phyloP scores from a whole-genome alignment of 179 eudicot genomes.

The Camellia oleifera region DNA sequence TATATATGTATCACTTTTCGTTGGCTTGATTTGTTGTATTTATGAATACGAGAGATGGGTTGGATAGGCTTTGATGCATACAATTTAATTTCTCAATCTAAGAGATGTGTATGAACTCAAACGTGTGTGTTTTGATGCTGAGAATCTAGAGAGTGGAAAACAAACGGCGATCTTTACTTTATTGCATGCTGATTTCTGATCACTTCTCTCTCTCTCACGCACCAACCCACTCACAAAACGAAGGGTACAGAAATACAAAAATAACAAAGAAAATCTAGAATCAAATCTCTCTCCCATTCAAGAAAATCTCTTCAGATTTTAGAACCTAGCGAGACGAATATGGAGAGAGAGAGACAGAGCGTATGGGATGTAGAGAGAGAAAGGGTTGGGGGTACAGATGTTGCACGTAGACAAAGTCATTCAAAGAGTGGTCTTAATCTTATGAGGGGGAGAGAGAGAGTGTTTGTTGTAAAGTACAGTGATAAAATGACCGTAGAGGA shows the following conservation, averaged over 20 bases:
- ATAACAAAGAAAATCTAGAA: background rate
- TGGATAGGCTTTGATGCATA: background rate
- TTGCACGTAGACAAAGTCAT: background rate
- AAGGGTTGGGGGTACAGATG: background rate
- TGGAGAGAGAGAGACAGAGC: background rate
- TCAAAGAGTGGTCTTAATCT: background rate
- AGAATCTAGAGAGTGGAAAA: background rate
- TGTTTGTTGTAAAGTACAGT: background rate
- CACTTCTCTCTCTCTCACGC: background rate
- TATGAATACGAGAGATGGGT: background rate
- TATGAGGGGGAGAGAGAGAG: background rate
- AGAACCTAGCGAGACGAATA: background rate
- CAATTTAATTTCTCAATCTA: background rate
- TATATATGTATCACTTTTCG: background rate
- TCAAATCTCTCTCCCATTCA: background rate
- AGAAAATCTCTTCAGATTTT: slow-evolving; percentile 7
- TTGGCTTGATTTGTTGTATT: background rate
- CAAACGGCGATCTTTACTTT: background rate
- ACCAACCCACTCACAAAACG: background rate
- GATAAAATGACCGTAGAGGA: background rate
- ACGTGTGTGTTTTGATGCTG: slow-evolving; percentile 4
- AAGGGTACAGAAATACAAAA: background rate
- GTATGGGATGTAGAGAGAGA: too few relatives aligned
- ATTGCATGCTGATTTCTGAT: slow-evolving; percentile 7
- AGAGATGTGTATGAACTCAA: slow-evolving; percentile 4